Base-by-base conservation (phyloP, 2,329 filamentous ascomycete species). In the Aspergillus sp. region DNA sequence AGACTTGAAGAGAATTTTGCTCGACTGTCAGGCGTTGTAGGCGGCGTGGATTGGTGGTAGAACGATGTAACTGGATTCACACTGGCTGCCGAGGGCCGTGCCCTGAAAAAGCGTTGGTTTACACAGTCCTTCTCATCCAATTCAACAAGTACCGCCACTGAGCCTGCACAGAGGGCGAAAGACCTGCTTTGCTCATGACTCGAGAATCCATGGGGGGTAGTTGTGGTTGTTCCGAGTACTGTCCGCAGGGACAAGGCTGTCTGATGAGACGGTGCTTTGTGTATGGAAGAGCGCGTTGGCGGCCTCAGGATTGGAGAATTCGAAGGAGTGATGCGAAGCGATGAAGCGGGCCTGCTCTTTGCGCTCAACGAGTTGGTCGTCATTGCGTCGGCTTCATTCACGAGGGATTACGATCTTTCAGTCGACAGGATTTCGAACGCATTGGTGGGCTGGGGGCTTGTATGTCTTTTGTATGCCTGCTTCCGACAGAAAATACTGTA, bases 81-180 rank as follows among this genome's bases (percentile, higher is more conserved):
- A 5, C 91, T 90, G 21, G 88, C 87, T 10, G 82, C 82, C 9
- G 83, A 83, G 10, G 93, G 92, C 32, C 91, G 87, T 43, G 94
- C 95, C 72, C 92, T 87, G 80, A 91, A 98, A 80, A 98, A 98
- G 61, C 92, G 89, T 74, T 98, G 94, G 1, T 84, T 85, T 70
- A 89, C 77, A 61, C 80, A 76, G 63, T 84, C 72, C 32, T 90
- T 82, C 55, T 87, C 85, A 65, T 91, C 86, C 55, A 97, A 82
- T 67, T 91, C 88, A 7, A 93, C 91, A 17, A 98, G 86, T 0
- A 99, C 91, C n/a, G 92, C 94, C 47, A 94, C 92, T 9, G 92
- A 95, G 58, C 95, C 95, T 8, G 95, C 94, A 64, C 92, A 93
- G 74, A 96, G 95, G 58, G 92, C 92, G 76, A 98, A 97, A 54